Conservation (phyloP, 2,329 filamentous ascomycete species). For the Paraconiothyrium brasiliense region DNA sequence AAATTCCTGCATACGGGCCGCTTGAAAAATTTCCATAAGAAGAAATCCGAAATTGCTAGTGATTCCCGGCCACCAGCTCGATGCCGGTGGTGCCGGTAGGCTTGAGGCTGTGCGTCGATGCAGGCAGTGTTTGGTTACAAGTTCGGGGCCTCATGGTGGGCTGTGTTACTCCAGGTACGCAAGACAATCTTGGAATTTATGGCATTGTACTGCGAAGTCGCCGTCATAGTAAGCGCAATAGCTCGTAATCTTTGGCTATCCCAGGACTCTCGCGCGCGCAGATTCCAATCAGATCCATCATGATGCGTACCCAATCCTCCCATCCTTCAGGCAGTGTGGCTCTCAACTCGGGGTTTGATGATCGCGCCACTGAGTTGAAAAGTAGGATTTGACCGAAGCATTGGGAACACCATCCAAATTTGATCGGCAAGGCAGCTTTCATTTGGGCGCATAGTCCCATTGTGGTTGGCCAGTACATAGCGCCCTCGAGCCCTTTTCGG, state of each 20-base stretch:
- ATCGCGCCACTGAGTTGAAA: conserved; percentile 44
- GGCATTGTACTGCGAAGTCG: background rate
- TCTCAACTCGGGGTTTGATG: conserved; percentile 38
- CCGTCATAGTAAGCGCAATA: conserved; percentile 42
- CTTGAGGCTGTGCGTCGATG: conserved; percentile 6
- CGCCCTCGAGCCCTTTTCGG: conserved; percentile 38
- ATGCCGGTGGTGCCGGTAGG: conserved; percentile 1
- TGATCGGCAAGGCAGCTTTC: conserved; percentile 46
- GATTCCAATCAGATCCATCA: conserved; percentile 46
- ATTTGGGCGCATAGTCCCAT: conserved; percentile 49
- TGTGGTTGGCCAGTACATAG: conserved; percentile 50
- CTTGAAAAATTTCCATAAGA: background rate
- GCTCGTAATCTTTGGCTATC: conserved; percentile 46
- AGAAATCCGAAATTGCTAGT: background rate
- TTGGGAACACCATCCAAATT: conserved; percentile 51
- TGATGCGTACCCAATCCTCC: conserved; percentile 48
- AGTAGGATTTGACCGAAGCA: conserved; percentile 50
- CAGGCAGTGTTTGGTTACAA: too few species aligned
- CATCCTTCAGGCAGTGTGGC: conserved; percentile 46
- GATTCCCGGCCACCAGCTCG: background rate
- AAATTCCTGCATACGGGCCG: too few species aligned
- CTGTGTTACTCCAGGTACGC: background rate
- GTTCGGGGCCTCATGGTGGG: background rate
- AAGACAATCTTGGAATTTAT: background rate
- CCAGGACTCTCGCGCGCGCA: conserved; percentile 46